Evolutionary conservation across 2,329 filamentous ascomycete genomes (phyloP).

Genomic region (Orbilia blumenaviensis): DNA sequence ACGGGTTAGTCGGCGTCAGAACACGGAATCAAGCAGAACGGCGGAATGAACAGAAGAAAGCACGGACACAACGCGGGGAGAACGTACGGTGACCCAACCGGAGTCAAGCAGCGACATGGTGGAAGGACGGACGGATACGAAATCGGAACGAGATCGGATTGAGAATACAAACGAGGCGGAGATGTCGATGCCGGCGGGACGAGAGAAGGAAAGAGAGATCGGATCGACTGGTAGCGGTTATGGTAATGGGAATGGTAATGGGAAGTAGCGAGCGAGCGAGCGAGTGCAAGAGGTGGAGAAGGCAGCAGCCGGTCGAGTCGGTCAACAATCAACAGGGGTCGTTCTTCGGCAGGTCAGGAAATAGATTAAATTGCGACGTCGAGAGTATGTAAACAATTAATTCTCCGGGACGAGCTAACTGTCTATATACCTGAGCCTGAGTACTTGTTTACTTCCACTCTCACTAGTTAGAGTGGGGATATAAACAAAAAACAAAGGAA

Average conservation of each 20-base stretch:
- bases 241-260: neutral
- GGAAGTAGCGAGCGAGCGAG: constrained; percentile 40
- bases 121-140: neutral
- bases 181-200: neutral
- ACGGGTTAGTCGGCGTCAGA: constrained; percentile 67
- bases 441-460: neutral
- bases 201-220: neutral
- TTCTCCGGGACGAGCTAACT: neutral
- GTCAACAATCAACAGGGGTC: constrained; percentile 2
- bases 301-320: neutral
- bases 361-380: neutral
- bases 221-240: neutral
- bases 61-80: constrained; percentile 24
- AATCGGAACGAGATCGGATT: neutral
- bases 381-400: neutral
- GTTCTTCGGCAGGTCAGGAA: neutral
- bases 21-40: constrained; percentile 3
- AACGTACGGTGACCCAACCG: constrained; percentile 46
- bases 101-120: constrained; percentile 47
- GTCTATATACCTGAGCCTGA: too few species aligned
- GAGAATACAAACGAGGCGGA: neutral
- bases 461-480: neutral
- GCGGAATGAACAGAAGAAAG: neutral
- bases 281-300: constrained; percentile 19
- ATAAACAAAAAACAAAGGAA: neutral